Conservation (phyloP, 495 filamentous ascomycete genomes). For the Cetradonia linearis region DNA sequence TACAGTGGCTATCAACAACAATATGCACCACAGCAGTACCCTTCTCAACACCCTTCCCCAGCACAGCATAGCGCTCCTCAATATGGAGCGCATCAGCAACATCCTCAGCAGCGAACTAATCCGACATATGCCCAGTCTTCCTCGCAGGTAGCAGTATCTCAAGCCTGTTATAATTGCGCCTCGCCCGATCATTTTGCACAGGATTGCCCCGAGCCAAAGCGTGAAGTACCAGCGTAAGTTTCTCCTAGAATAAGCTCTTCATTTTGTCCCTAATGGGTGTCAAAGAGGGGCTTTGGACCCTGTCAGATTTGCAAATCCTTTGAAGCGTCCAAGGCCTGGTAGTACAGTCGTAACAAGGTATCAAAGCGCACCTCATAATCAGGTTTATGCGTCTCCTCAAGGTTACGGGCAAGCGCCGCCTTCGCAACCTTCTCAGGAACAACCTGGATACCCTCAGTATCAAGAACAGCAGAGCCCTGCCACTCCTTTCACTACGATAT, state of each 20-base stretch:
- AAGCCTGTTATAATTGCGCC: slow-evolving; percentile 40
- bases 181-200: slow-evolving; percentile 35
- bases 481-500: slow-evolving; percentile 23
- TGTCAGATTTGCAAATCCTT: slow-evolving; percentile 11
- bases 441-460: slow-evolving; percentile 23
- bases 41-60: slow-evolving; percentile 9
- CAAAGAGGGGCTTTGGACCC: slow-evolving; percentile 19
- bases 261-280: slow-evolving; percentile 7
- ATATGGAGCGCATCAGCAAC: slow-evolving; percentile 12
- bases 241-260: slow-evolving; percentile 1
- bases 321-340: slow-evolving; percentile 20
- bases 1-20: slow-evolving; percentile 48
- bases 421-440: slow-evolving; percentile 20
- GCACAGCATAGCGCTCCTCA: slow-evolving; percentile 14
- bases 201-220: slow-evolving; percentile 36
- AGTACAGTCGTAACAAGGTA: slow-evolving; percentile 35
- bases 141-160: slow-evolving; percentile 15
- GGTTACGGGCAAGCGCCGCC: slow-evolving; percentile 18
- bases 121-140: slow-evolving; percentile 1
- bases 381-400: slow-evolving; percentile 10
- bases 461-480: slow-evolving; percentile 22
- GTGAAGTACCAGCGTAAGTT: slow-evolving; percentile 51
- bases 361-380: slow-evolving; percentile 25
- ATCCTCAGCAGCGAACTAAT: slow-evolving; percentile 9
- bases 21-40: slow-evolving; percentile 51